Evolutionary conservation across 306 rosid species (phyloP).

Genomic region (Malus domestica): ASM211411v1 NC_041793.1:46662001-46662500

Average conservation of each 20-base stretch:
- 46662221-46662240: constrained; percentile 67
- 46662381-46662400: constrained; percentile 65
- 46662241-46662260: constrained; percentile 68
- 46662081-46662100: constrained; percentile 8
- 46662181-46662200: constrained; percentile 31
- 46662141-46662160: background rate
- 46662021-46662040: constrained; percentile 79
- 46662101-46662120: background rate
- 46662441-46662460: constrained; percentile 50
- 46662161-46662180: background rate
- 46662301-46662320: constrained; percentile 73
- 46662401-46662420: constrained; percentile 44
- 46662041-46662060: constrained; percentile 90
- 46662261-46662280: constrained; percentile 62
- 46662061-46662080: constrained; percentile 72
- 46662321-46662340: constrained; percentile 51
- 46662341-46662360: constrained; percentile 54
- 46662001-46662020: constrained; percentile 14
- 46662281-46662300: constrained; percentile 68
- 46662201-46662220: constrained; percentile 75
- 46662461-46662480: constrained; percentile 40
- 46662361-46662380: constrained; percentile 55
- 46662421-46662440: constrained; percentile 45
- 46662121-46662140: background rate
- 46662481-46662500: constrained; percentile 26